Percentiles rank a stretch among this genome's conserved stretches.
These are phyloP conservation scores for Ophiocordyceps camponoti-rufipedis DNA, from an alignment of 2,329 filamentous ascomycete genomes.

Conservation along the genomic window DNA sequence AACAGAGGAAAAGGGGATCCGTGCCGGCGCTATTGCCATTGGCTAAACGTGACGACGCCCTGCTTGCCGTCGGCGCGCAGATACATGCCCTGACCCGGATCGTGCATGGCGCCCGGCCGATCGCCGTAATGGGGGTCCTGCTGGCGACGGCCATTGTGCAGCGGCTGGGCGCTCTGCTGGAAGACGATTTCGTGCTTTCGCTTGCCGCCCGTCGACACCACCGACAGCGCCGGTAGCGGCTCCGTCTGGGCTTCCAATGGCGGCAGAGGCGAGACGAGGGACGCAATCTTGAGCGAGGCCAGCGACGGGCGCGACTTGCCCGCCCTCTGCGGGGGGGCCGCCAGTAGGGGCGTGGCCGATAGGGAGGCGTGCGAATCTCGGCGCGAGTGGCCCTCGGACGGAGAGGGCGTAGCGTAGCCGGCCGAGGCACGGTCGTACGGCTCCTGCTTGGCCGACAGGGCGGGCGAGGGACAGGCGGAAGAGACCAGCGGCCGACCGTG, in stretches of 20 bases:
- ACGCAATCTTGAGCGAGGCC: slow-evolving; percentile 18
- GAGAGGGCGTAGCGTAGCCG: slow-evolving; percentile 19
- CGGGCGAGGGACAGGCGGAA: slow-evolving; percentile 12
- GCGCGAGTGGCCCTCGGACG: slow-evolving; percentile 13
- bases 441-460: slow-evolving; percentile 13
- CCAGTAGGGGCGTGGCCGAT: slow-evolving; percentile 8
- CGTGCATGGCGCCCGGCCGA: slow-evolving; percentile 9
- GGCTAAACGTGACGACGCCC: slow-evolving; percentile 12
- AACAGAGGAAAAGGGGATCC: too few species aligned
- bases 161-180: slow-evolving; percentile 10
- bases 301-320: slow-evolving; percentile 9
- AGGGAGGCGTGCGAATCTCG: slow-evolving; percentile 13
- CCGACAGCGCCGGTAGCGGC: slow-evolving; percentile 8
- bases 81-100: slow-evolving; percentile 14
- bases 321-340: slow-evolving; percentile 8
- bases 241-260: slow-evolving; percentile 17
- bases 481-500: slow-evolving; percentile 10
- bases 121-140: slow-evolving; percentile 13
- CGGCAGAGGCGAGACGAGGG: slow-evolving; percentile 15
- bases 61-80: slow-evolving; percentile 16
- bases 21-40: slow-evolving; percentile 5
- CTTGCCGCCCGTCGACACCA: slow-evolving; percentile 14
- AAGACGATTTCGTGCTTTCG: slow-evolving; percentile 19
- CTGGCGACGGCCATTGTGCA: slow-evolving; percentile 20
- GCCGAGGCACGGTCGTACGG: slow-evolving; percentile 19